Evolutionary conservation across 2,329 filamentous ascomycete genomes (phyloP), one percentile per base, ranked within the genome.

Genomic region (Penicillium sp.): DNA sequence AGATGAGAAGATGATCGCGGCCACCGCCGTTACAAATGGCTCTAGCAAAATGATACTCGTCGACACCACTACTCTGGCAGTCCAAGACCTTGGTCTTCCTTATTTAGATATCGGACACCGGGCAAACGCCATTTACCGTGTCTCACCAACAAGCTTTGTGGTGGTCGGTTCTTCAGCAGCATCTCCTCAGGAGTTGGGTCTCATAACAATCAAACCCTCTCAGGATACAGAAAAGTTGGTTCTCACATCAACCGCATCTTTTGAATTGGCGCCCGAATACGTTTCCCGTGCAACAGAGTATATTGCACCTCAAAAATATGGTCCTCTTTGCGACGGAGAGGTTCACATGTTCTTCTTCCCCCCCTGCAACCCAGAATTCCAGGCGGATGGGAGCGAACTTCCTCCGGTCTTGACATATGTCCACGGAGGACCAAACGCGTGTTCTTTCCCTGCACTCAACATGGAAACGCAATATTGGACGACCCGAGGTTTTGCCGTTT

Each of bases 381-480:
- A 57, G 0, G 73, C 69, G 0, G 74, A 75, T 0, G 59, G 63
- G 0, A 70, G 64, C 1, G 65, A 66, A 0, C 70, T 73, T 0
- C 80, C 80, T 1, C 80, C 81, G 1, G 67, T 82, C 1, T 76
- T 84, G 20, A 68, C 83, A 40, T 69, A 66, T 2, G 71, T 76
- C 0, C 81, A 84, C 29, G 81, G 81, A 4, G 82, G 80, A 0
- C 63, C 81, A 75, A n/a, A 83, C 77, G 0, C 67, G 1, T 73
- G 76, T 46, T 68, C 66, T 0, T 68, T 73, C 0, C 73, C 76
- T 0, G 78, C 78, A 0, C 68, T 84, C 0, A 66, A 70, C 10
- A 64, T 81, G 6, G 63, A 68, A 17, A 72, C 70, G 3, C 81
- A 84, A 59, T 83, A 80, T 59, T 82, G 77, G 58, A 83, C 80